These are phyloP conservation scores for Limonium bicolor DNA, from an alignment of 148 eudicot species.

Conservation along the genomic window DNA sequence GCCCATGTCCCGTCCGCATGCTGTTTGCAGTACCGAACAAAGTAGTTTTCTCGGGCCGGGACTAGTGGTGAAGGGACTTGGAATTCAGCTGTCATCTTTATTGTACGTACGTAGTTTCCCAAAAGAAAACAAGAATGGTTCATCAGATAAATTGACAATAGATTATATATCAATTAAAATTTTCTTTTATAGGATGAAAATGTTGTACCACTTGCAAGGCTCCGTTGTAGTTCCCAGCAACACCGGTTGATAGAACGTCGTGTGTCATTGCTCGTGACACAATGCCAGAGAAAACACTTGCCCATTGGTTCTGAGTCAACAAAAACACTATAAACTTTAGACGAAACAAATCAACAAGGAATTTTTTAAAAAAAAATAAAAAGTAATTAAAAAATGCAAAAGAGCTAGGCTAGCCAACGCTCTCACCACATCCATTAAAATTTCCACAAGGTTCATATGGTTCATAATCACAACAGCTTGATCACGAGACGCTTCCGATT, in stretches of 20 bases:
- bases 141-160: background rate
- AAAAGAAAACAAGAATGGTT: too few species aligned
- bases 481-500: constrained; percentile 79
- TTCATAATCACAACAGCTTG: constrained; percentile 79
- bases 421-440: constrained; percentile 82
- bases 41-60: constrained; percentile 83
- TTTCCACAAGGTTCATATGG: constrained; percentile 66
- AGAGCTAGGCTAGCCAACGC: background rate
- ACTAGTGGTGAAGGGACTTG: constrained; percentile 87
- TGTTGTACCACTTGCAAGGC: constrained; percentile 80
- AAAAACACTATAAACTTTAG: background rate
- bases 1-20: constrained; percentile 88
- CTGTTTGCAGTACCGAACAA: constrained; percentile 77
- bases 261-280: constrained; percentile 81
- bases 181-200: background rate
- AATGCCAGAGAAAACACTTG: constrained; percentile 57
- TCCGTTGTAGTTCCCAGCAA: constrained; percentile 88
- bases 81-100: constrained; percentile 84
- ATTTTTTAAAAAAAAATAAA: background rate
- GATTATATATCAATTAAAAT: background rate
- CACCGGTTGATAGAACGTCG: constrained; percentile 85
- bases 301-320: constrained; percentile 59
- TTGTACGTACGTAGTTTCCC: too few species aligned
- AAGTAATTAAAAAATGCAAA: background rate
- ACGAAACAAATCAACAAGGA: too few species aligned